These are phyloP conservation scores for Acer negundo DNA, from an alignment of 345 rosid genomes.

Conservation along the genomic window DNA sequence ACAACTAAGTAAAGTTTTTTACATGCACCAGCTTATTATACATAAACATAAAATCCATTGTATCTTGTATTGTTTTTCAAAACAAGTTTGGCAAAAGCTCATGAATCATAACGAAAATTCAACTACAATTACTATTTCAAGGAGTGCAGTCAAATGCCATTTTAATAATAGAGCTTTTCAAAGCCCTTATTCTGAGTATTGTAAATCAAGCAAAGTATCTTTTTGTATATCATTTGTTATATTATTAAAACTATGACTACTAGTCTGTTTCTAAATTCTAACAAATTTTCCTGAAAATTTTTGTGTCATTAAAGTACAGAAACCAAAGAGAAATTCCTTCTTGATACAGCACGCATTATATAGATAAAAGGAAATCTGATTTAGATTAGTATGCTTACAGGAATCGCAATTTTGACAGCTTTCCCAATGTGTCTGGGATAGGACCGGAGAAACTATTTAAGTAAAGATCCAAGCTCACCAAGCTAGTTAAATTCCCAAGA, in stretches of 20 bases:
- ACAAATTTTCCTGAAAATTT: not conserved
- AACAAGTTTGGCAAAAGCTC: not conserved
- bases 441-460: constrained; percentile 88
- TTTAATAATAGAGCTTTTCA: too few species aligned
- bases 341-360: not conserved
- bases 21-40: not conserved
- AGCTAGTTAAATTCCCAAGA: constrained; percentile 89
- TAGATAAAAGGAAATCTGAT: not conserved
- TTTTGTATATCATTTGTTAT: not conserved
- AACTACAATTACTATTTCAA: not conserved
- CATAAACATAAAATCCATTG: not conserved
- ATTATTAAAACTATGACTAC: not conserved
- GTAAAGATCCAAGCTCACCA: constrained; percentile 99
- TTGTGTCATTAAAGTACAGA: not conserved
- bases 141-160: not conserved
- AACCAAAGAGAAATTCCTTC: not conserved
- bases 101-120: not conserved
- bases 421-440: constrained; percentile 84
- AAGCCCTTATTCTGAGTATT: too few species aligned
- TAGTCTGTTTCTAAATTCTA: not conserved
- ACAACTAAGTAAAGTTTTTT: not conserved
- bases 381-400: constrained; percentile 60
- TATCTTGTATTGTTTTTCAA: not conserved
- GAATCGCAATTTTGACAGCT: constrained; percentile 85
- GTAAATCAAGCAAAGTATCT: too few species aligned